Evolutionary conservation across 1,139 yeast species (phyloP).

Genomic region (Debaryomyces nepalensis): DNA sequence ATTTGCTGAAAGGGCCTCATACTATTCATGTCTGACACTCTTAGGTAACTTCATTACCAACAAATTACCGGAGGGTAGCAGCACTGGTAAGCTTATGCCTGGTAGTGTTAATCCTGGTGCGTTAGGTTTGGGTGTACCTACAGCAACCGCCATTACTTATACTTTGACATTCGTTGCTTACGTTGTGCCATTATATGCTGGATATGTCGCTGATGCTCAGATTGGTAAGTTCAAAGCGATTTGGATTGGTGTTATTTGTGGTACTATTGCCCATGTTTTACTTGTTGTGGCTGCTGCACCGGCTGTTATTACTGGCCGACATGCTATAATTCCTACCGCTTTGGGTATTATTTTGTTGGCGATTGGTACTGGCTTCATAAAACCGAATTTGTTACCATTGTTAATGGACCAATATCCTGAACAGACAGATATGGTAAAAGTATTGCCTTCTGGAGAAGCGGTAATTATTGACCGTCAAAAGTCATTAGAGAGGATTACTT

Average conservation of each 20-base stretch:
- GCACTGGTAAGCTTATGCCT: slow-evolving; percentile 47
- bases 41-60: slow-evolving; percentile 51
- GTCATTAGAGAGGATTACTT: slow-evolving; percentile 74
- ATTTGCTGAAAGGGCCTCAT: slow-evolving; percentile 53
- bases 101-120: slow-evolving; percentile 47
- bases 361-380: slow-evolving; percentile 54
- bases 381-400: slow-evolving; percentile 56
- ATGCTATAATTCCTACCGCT: slow-evolving; percentile 40
- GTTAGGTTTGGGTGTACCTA: slow-evolving; percentile 40
- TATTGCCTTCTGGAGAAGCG: slow-evolving; percentile 61
- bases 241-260: slow-evolving; percentile 43
- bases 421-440: slow-evolving; percentile 61
- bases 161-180: slow-evolving; percentile 48
- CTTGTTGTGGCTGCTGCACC: slow-evolving; percentile 49
- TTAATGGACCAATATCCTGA: slow-evolving; percentile 57
- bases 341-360: slow-evolving; percentile 45
- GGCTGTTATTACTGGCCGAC: slow-evolving; percentile 36
- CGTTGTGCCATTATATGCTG: slow-evolving; percentile 48
- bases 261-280: slow-evolving; percentile 29
- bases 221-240: slow-evolving; percentile 48
- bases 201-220: slow-evolving; percentile 47
- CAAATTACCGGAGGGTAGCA: slow-evolving; percentile 55
- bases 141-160: slow-evolving; percentile 45
- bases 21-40: slow-evolving; percentile 47
- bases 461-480: slow-evolving; percentile 74